A percentile compares a stretch with the other conserved stretches of the same genome.
Conservation (phyloP, 1,284 basidiomycete species). For the Leccinum subatratum region DNA sequence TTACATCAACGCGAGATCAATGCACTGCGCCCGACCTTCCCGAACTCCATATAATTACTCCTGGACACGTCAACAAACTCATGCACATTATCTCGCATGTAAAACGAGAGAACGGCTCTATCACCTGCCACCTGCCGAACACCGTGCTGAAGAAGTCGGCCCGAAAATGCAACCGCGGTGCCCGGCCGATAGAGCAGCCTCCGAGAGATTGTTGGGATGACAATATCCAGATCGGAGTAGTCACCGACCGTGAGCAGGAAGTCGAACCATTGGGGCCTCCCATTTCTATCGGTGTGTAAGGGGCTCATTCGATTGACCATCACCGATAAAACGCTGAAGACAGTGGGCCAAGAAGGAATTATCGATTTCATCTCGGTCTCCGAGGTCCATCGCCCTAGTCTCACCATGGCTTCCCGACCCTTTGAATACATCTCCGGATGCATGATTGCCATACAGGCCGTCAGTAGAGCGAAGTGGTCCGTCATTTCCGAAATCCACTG, state of each 20-base stretch:
- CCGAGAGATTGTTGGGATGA: neutral
- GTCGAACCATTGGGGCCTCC: neutral
- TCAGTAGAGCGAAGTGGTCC: neutral
- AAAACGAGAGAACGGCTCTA: neutral
- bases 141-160: neutral
- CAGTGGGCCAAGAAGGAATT: neutral
- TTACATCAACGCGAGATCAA: too few species aligned
- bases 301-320: neutral
- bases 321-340: neutral
- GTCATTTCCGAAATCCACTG: neutral
- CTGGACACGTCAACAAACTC: neutral
- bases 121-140: neutral
- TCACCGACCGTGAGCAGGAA: neutral
- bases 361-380: neutral
- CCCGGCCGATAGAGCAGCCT: neutral
- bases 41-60: neutral
- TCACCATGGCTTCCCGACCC: neutral
- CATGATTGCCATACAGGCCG: neutral
- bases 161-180: neutral
- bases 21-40: neutral
- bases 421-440: neutral
- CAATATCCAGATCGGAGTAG: neutral
- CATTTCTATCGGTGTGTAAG: neutral
- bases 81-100: neutral
- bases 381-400: neutral